Evolutionary conservation across 768 basidiomycete species (phyloP), one percentile per base, ranked within the genome.

Genomic region (Russula emetica): DNA sequence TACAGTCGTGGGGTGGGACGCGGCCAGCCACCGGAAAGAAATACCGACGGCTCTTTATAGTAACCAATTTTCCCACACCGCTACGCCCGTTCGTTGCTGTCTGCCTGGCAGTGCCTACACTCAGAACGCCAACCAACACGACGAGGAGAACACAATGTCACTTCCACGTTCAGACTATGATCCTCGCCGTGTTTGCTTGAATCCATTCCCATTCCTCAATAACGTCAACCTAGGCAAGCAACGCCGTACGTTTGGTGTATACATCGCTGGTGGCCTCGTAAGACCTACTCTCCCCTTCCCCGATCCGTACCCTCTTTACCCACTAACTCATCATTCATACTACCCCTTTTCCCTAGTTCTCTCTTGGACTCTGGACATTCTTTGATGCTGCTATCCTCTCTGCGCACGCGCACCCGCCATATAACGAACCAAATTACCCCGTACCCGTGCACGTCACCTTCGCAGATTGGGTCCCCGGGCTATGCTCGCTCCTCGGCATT

Each of bases 391-490:
- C 88, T 26, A 86, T 98, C 59, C 81, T 94, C 45, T 97, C 94
- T 11, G 85, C 90, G 3, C 92, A 96, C 70, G 92, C 93, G 0
- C 84, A 83, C 59, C 77, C 90, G 1, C 90, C 92, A 3, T 83
- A 83, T 66, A 87, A 84, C 44, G 81, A 86, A 5, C 88, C 88
- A 2, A 81, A 87, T 69, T 79, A 85, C 57, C 83, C 85, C 0
- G 78, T 84, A 1, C 87, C 87, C 10, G 85, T 90, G 14, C 93
- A 93, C 71, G 91, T 99, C 73, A 78, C 83, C 14, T 97, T 98
- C 73, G 86, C 93, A 60, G 97, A 98, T 79, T 99, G 97, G 97
- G 79, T 97, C n/a, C 94, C 96, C 0, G 96, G 95, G 24, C 85
- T 98, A 69, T 94, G 88, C 75, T 93, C 92, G 8, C 82, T 97